Conservation (phyloP, 805 yeast genomes). For the Hanseniaspora jakobsenii region DNA sequence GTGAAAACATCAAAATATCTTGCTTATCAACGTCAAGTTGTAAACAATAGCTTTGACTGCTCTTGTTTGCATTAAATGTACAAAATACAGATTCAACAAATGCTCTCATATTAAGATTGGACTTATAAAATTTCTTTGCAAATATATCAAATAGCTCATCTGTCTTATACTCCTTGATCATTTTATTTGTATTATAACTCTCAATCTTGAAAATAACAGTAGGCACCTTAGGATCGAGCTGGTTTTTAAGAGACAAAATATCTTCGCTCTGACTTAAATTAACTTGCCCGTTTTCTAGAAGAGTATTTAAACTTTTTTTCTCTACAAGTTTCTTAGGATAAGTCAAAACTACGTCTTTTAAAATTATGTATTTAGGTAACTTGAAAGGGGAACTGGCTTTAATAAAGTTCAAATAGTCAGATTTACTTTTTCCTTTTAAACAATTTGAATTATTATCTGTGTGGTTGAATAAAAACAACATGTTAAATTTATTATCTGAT, state of each 20-base stretch:
- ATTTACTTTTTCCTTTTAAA: constrained; percentile 17
- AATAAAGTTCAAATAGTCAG: constrained; percentile 24
- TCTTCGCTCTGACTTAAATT: too few species aligned
- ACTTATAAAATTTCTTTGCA: constrained; percentile 27
- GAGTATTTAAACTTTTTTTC: not conserved
- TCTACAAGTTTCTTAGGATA: not conserved
- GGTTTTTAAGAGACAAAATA: too few species aligned
- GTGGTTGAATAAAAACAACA: constrained; percentile 32
- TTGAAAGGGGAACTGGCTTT: constrained; percentile 31
- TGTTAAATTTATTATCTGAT: constrained; percentile 30
- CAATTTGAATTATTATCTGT: constrained; percentile 6
- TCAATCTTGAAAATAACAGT: too few species aligned
- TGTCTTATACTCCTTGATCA: not conserved
- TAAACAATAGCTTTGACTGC: constrained; percentile 31
- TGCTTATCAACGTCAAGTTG: constrained; percentile 28
- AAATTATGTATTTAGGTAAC: constrained; percentile 24
- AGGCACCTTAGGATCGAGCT: too few species aligned
- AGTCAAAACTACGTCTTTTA: constrained; percentile 18
- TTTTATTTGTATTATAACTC: too few species aligned
- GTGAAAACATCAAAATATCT: constrained; percentile 26
- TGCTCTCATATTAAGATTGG: constrained; percentile 20
- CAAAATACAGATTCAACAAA: constrained; percentile 36
- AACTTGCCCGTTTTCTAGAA: too few species aligned
- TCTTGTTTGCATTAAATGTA: constrained; percentile 24
- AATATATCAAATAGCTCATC: constrained; percentile 26